Evolutionary conservation across 805 yeast genomes (phyloP), one percentile per base, ranked within the genome.

Genomic region (Saccharomycopsis malanga): DNA sequence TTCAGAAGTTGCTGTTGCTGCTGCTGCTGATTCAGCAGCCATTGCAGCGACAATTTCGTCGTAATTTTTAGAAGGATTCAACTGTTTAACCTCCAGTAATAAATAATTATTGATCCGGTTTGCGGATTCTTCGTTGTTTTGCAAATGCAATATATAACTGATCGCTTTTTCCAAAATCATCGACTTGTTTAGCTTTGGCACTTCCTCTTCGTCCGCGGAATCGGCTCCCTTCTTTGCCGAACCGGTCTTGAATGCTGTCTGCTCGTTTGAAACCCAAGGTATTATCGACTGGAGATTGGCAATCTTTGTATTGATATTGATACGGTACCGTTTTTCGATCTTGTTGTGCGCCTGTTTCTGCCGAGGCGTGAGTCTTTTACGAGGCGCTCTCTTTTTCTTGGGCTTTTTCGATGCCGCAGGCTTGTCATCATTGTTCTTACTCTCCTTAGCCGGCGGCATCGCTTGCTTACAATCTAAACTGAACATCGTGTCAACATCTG

Each of bases 291-390:
- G 85, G 45, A 81, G 63, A 25, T 79, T 78, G 3, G 83, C 83
- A 47, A 82, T 82, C 60, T 80, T 81, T 10, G 83, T 76, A 59
- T 81, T 81, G 60, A 82, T 80, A 61, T 81, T 81, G 51, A 79
- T 80, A 59, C 87, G 67, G 61, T 82, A 81, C 50, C 81, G 73
- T 59, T 81, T 79, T 58, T 82, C 88, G 53, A 82, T 79, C 61
- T 76, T 77, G 64, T 81, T 81, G 59, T 82, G 89, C 0, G 86
- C 86, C 56, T 77, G 77, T 55, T 81, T 79, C 62, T 81, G 87
- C 54, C 72, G 70, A 4, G 69, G 68, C 6, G 81, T 74, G 46
- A 76, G 60, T 61, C 79, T 69, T 62, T 77, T 76, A 58, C 81
- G 64, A 39, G 74, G 74, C 12, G 76, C 72, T 59, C 77, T 67